These are phyloP conservation scores for Penicillium expansum DNA, from an alignment of 2,329 filamentous ascomycete species.

Conservation along the genomic window DNA sequence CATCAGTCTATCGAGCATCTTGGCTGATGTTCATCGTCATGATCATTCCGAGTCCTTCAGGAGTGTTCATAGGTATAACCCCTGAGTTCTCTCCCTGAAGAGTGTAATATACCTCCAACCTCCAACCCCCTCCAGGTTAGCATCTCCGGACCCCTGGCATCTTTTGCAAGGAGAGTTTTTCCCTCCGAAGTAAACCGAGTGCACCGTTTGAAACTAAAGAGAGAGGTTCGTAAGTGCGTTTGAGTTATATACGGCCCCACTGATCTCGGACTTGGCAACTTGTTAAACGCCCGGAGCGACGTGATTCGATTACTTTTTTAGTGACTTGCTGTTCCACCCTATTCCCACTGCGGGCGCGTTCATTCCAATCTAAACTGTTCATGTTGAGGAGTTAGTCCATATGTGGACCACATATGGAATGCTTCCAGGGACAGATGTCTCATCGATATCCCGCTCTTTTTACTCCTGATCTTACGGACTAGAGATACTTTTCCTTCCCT, in stretches of 20 bases:
- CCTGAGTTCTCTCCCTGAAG: not conserved
- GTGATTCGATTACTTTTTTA: not conserved
- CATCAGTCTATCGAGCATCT: not conserved
- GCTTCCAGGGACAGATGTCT: not conserved
- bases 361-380: not conserved
- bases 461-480: too few species aligned
- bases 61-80: not conserved
- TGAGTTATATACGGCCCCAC: slow-evolving; percentile 33
- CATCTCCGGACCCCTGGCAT: not conserved
- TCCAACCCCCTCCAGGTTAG: not conserved
- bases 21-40: not conserved
- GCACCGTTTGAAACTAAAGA: slow-evolving; percentile 3
- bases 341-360: not conserved
- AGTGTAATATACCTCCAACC: not conserved
- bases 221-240: slow-evolving; percentile 33
- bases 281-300: not conserved
- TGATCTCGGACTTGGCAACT: slow-evolving; percentile 23
- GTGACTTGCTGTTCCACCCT: not conserved
- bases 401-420: not conserved
- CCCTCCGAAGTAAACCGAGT: not conserved
- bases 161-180: not conserved
- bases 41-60: not conserved
- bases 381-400: not conserved
- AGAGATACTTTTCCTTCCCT: too few species aligned
- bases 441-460: not conserved